phyloP scores from a whole-genome alignment of 306 rosid genomes.

The Cicer cuneatum region DNA sequence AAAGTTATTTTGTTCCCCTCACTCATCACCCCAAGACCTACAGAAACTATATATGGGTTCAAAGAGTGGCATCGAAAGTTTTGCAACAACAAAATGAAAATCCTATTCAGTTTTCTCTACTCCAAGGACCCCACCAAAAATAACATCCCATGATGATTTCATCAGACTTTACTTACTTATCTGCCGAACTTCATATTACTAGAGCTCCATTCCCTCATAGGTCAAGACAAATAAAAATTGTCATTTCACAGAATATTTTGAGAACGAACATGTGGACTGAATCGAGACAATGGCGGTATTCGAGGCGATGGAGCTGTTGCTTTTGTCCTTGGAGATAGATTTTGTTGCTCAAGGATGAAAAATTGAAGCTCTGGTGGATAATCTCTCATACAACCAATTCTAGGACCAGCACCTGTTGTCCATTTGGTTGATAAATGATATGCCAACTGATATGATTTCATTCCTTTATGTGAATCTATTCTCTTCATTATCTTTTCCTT shows the following conservation, averaged over 20 bases:
- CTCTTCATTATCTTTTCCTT: conserved; percentile 68
- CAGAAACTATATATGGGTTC: conserved; percentile 17
- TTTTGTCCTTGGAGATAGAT: conserved; percentile 68
- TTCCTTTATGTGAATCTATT: conserved; percentile 73
- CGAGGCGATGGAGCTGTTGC: conserved; percentile 40
- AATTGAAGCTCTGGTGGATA: conserved; percentile 77
- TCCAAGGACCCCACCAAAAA: conserved; percentile 22
- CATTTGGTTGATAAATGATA: conserved; percentile 64
- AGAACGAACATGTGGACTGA: conserved; percentile 44
- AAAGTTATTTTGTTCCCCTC: conserved; percentile 43
- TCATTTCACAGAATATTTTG: background rate
- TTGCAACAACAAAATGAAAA: conserved; percentile 27
- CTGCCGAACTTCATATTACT: too few species aligned
- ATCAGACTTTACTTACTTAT: too few species aligned
- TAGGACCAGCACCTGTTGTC: conserved; percentile 87
- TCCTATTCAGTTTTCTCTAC: conserved; percentile 36
- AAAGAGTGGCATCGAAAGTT: conserved; percentile 36
- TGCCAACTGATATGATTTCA: conserved; percentile 78
- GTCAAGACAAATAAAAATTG: background rate
- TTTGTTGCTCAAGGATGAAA: conserved; percentile 68
- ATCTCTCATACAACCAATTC: conserved; percentile 95
- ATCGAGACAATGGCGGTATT: conserved; percentile 44
- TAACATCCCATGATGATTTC: background rate
- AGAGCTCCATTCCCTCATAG: too few species aligned
- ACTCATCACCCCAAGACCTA: conserved; percentile 40